Evolutionary conservation across 768 basidiomycete genomes (phyloP).

Genomic region (Collybiopsis luxurians): DNA sequence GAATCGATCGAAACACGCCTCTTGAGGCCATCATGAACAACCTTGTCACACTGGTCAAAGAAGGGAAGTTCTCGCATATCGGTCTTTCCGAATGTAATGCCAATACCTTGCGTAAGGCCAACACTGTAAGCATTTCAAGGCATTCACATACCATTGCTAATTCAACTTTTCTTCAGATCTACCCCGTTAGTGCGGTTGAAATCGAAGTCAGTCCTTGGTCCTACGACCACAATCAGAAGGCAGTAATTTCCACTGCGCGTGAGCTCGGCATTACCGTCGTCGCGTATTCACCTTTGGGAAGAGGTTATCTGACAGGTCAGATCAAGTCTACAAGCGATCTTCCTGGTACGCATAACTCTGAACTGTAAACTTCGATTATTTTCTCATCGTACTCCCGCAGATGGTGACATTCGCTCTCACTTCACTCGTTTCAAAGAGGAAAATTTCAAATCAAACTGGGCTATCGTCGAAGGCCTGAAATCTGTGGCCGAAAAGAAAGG

Average conservation of each 20-base stretch:
- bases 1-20: constrained; percentile 36
- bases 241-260: constrained; percentile 25
- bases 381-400: constrained; percentile 13
- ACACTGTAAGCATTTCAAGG: constrained; percentile 21
- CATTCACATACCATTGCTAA: constrained; percentile 27
- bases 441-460: constrained; percentile 40
- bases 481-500: constrained; percentile 40
- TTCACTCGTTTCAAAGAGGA: constrained; percentile 46
- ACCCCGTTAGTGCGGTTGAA: constrained; percentile 31
- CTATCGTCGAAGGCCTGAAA: constrained; percentile 40
- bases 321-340: constrained; percentile 39
- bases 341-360: constrained; percentile 16
- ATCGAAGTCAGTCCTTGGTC: constrained; percentile 33
- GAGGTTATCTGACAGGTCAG: constrained; percentile 37
- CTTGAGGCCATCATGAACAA: constrained; percentile 42
- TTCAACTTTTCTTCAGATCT: constrained; percentile 25
- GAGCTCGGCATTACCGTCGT: constrained; percentile 36
- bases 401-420: constrained; percentile 36
- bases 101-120: constrained; percentile 39
- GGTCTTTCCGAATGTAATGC: constrained; percentile 33
- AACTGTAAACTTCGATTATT: neutral
- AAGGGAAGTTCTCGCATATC: constrained; percentile 34
- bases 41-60: constrained; percentile 38
- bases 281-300: constrained; percentile 37
- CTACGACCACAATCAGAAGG: constrained; percentile 26